These are phyloP conservation scores for Kwoniella botswanensis DNA, from an alignment of 768 basidiomycete species.

Conservation along the genomic window DNA sequence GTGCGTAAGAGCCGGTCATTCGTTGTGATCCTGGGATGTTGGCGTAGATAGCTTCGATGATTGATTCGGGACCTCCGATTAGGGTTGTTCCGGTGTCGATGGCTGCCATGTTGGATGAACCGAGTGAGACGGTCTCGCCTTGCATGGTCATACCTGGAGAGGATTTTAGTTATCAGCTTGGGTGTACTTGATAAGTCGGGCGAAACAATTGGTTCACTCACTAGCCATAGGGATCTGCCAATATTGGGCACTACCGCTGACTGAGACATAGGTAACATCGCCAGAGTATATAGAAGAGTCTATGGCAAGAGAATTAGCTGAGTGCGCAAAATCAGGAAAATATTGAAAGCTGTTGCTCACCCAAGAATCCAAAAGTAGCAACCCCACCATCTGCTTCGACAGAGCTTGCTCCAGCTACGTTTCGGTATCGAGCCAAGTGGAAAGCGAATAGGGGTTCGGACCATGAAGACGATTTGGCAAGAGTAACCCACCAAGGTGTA, in stretches of 20 bases:
- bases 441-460: constrained; percentile 54
- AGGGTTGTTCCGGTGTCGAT: constrained; percentile 59
- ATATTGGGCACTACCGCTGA: constrained; percentile 46
- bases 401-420: constrained; percentile 46
- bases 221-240: constrained; percentile 56
- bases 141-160: constrained; percentile 40
- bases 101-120: constrained; percentile 46
- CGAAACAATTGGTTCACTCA: no score
- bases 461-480: constrained; percentile 51
- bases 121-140: constrained; percentile 47
- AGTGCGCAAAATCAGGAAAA: background rate
- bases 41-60: constrained; percentile 55
- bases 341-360: constrained; percentile 15
- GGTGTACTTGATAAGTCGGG: background rate
- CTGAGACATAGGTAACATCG: constrained; percentile 53
- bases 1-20: constrained; percentile 54
- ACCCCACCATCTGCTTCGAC: constrained; percentile 54
- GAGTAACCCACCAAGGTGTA: constrained; percentile 57
- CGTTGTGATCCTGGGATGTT: constrained; percentile 52
- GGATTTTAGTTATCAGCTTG: background rate
- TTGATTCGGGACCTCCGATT: constrained; percentile 55
- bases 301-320: constrained; percentile 3
- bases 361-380: constrained; percentile 63
- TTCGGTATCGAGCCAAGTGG: constrained; percentile 53
- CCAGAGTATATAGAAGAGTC: constrained; percentile 57